Evolutionary conservation across 257 asterid species (phyloP).

Genomic region (Salvia rosmarinus): DNA sequence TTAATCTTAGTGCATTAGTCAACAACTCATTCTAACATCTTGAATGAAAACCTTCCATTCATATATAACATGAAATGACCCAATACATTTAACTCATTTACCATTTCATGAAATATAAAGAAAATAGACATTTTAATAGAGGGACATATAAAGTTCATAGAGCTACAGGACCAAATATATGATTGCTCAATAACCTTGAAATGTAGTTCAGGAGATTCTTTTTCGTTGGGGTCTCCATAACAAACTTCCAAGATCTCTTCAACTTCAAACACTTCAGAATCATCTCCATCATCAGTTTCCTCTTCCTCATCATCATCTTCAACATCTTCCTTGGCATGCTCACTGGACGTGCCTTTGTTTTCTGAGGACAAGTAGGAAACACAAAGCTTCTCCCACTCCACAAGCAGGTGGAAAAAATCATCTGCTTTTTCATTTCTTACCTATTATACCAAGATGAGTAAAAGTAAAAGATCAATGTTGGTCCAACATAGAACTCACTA

Average conservation of each 20-base stretch:
- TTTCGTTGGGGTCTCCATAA: constrained; percentile 59
- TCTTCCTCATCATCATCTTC: constrained; percentile 33
- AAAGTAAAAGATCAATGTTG: background rate
- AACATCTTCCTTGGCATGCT: constrained; percentile 8
- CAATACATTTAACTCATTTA: background rate
- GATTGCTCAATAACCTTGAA: constrained; percentile 56
- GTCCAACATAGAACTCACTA: background rate
- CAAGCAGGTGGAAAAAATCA: constrained; percentile 51
- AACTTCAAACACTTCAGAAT: constrained; percentile 61
- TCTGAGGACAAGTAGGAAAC: constrained; percentile 41
- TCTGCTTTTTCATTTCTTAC: constrained; percentile 70
- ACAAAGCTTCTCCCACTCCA: constrained; percentile 78
- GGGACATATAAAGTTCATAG: background rate
- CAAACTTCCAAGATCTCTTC: constrained; percentile 53
- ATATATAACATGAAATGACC: background rate
- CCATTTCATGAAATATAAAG: background rate
- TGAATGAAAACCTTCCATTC: background rate
- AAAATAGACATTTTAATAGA: background rate
- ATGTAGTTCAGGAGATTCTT: constrained; percentile 39
- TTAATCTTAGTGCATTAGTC: background rate
- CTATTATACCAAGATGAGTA: constrained; percentile 33
- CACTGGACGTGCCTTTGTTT: constrained; percentile 32
- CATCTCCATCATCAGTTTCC: constrained; percentile 36
- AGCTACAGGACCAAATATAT: constrained; percentile 7
- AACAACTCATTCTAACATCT: background rate